phyloP scores from a whole-genome alignment of 768 basidiomycete species.

The Kwoniella sp. region DNA sequence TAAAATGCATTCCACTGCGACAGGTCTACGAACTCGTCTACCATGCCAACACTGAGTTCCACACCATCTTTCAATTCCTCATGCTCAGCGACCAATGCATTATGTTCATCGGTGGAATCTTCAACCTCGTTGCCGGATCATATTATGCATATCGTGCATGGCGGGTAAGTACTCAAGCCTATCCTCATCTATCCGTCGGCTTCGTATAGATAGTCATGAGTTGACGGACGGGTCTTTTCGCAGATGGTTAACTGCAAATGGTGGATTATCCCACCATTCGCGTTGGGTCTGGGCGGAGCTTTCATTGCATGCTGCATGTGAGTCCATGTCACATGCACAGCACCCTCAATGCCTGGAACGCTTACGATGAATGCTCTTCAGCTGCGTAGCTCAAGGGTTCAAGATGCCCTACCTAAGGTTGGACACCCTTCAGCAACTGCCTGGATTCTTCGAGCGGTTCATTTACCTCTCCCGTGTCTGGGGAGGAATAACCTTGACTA shows the following conservation, averaged over 20 bases:
- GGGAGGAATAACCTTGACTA: constrained; percentile 11
- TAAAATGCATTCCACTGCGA: not conserved
- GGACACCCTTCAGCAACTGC: constrained; percentile 1
- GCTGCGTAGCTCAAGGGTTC: not conserved
- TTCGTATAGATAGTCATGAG: too few species aligned
- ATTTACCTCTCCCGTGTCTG: not conserved
- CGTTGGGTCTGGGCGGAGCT: not conserved
- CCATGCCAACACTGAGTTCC: constrained; percentile 9
- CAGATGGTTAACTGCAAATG: constrained; percentile 15
- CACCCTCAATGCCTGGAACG: not conserved
- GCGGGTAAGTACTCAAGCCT: not conserved
- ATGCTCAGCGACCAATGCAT: constrained; percentile 3
- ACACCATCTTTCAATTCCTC: constrained; percentile 11
- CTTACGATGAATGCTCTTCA: not conserved
- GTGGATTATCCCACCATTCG: constrained; percentile 9
- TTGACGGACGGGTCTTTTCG: too few species aligned
- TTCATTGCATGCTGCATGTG: not conserved
- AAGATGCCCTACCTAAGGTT: constrained; percentile 1
- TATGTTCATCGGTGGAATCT: not conserved
- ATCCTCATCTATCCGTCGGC: too few species aligned
- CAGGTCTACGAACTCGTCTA: constrained; percentile 7
- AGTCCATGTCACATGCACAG: not conserved
- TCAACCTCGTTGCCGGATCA: constrained; percentile 4
- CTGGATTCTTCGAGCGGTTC: constrained; percentile 1
- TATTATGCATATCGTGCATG: constrained; percentile 13